Evolutionary conservation across 768 basidiomycete species (phyloP).

Genomic region (Harrya chromipes): DNA sequence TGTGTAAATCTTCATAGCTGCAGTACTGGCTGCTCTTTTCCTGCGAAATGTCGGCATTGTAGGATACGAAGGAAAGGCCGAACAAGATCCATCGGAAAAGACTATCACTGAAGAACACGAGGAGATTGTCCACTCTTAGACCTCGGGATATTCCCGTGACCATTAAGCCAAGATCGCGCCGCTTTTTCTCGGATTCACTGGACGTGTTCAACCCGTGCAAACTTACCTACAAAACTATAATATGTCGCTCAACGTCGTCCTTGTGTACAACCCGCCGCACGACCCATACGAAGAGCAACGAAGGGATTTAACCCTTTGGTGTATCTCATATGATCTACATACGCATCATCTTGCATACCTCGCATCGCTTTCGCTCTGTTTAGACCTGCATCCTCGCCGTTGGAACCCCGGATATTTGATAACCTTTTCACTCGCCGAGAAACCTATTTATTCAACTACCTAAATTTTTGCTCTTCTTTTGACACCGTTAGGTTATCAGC

Average conservation of each 20-base stretch:
- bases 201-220: background rate
- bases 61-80: conserved; percentile 22
- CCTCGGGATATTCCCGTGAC: background rate
- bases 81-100: conserved; percentile 19
- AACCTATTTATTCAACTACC: too few species aligned
- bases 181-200: background rate
- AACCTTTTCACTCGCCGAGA: too few species aligned
- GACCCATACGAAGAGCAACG: conserved; percentile 9
- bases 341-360: background rate
- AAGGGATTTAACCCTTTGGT: background rate
- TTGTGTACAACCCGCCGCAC: background rate
- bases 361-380: background rate
- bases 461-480: too few species aligned
- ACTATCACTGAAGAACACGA: conserved; percentile 15
- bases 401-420: too few species aligned
- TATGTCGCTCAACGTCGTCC: background rate
- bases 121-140: too few species aligned
- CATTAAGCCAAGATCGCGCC: background rate
- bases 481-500: too few species aligned
- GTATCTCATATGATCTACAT: too few species aligned
- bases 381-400: background rate
- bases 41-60: conserved; percentile 41
- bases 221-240: background rate
- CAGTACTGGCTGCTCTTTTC: conserved; percentile 36
- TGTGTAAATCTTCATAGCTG: conserved; percentile 14